A percentile compares a stretch with the other conserved stretches of the same genome.
Conservation (phyloP, 2,329 filamentous ascomycete species). For the Verticillium zaregamsianum region DNA sequence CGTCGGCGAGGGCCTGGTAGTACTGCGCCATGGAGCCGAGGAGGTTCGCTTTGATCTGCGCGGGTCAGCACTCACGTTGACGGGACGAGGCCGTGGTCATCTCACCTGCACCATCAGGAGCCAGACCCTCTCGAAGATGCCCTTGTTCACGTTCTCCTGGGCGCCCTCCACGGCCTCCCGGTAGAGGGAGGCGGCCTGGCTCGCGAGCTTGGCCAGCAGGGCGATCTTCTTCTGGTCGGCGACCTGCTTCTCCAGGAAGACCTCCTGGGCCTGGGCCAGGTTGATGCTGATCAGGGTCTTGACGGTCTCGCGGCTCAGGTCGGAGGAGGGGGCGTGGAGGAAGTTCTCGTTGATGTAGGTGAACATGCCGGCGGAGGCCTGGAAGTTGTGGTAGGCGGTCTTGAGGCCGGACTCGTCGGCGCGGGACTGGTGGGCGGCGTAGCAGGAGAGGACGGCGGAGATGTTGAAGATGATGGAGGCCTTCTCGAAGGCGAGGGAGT, state of each 20-base stretch:
- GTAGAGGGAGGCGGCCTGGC: constrained; percentile 86
- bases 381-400: constrained; percentile 96
- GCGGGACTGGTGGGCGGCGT: constrained; percentile 88
- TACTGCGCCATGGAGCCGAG: constrained; percentile 86
- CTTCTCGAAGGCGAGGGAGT: constrained; percentile 95
- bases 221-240: constrained; percentile 89
- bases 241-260: constrained; percentile 95
- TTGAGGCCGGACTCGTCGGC: constrained; percentile 91
- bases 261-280: constrained; percentile 93
- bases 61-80: constrained; percentile 4
- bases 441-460: constrained; percentile 90
- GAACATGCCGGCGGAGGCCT: constrained; percentile 98
- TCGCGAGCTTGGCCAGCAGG: constrained; percentile 85
- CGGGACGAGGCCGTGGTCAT: background rate
- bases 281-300: constrained; percentile 91
- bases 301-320: constrained; percentile 90
- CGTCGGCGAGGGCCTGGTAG: constrained; percentile 87
- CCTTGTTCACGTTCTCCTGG: constrained; percentile 87
- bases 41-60: constrained; percentile 71
- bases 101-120: constrained; percentile 72
- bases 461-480: constrained; percentile 99
- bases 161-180: constrained; percentile 82
- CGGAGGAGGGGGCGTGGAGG: constrained; percentile 92
- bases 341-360: constrained; percentile 99
- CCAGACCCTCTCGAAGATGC: constrained; percentile 94